Evolutionary conservation across 306 rosid species (phyloP).

Genomic region (Gillenia trifoliata): DNA sequence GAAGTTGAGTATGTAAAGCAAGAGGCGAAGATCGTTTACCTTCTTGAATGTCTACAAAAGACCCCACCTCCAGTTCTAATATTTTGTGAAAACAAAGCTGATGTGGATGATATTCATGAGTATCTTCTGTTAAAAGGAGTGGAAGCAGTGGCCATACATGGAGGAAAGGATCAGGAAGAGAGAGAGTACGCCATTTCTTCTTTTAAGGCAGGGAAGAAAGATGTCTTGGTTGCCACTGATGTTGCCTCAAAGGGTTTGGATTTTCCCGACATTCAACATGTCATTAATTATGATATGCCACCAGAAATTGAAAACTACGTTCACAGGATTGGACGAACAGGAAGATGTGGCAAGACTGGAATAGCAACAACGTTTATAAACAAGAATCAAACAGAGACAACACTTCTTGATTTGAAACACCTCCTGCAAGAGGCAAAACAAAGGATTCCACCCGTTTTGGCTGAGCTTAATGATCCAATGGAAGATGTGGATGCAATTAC

Average conservation of each 20-base stretch:
- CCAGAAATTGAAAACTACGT: conserved; percentile 94
- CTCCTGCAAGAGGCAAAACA: conserved; percentile 97
- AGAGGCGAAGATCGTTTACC: conserved; percentile 87
- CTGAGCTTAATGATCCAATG: conserved; percentile 86
- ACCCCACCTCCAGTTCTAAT: conserved; percentile 87
- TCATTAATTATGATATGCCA: conserved; percentile 92
- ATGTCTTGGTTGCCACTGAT: conserved; percentile 94
- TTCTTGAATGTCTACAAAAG: conserved; percentile 85
- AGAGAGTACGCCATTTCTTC: conserved; percentile 80
- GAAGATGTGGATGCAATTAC: conserved; percentile 70
- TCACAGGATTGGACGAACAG: conserved; percentile 93
- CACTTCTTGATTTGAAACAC: conserved; percentile 90
- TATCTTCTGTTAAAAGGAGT: conserved; percentile 93
- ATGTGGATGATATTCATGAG: conserved; percentile 92
- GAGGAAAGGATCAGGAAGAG: conserved; percentile 97
- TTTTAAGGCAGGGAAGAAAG: conserved; percentile 79
- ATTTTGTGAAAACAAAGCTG: conserved; percentile 90
- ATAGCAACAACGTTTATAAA: conserved; percentile 90
- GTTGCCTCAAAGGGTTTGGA: conserved; percentile 94
- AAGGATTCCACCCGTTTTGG: conserved; percentile 91
- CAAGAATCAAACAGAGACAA: conserved; percentile 92
- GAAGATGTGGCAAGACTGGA: conserved; percentile 94
- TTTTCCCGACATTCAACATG: conserved; percentile 96
- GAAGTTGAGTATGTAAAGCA: conserved; percentile 95
- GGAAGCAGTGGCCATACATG: conserved; percentile 91